Percentiles rank a stretch among this genome's conserved stretches.
These are phyloP conservation scores for Vickermania ingenoplastis DNA, from an alignment of 208 protist species.

Conservation along the genomic window DNA sequence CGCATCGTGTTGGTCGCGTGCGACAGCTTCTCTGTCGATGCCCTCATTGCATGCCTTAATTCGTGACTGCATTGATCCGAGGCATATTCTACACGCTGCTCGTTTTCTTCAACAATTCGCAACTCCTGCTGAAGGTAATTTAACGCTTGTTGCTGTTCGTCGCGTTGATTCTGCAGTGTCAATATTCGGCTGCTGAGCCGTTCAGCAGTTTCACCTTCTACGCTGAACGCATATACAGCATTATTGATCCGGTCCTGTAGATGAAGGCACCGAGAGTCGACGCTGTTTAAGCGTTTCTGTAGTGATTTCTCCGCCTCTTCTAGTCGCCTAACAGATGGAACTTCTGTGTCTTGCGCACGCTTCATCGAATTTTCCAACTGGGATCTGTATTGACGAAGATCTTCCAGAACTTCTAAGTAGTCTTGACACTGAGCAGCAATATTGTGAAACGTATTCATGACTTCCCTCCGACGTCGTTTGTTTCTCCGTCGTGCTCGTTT, in stretches of 20 bases:
- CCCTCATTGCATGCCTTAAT: too few relatives aligned
- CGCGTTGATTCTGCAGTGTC: too few relatives aligned
- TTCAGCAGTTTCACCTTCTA: background rate
- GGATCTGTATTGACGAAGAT: background rate
- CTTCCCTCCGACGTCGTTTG: background rate
- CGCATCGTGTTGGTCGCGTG: too few relatives aligned
- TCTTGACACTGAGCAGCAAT: background rate
- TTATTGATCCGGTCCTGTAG: background rate
- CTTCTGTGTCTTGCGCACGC: background rate
- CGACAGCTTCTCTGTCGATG: too few relatives aligned
- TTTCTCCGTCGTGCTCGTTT: background rate
- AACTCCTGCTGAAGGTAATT: background rate
- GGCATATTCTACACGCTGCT: too few relatives aligned
- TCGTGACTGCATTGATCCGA: too few relatives aligned
- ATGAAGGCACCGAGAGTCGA: background rate
- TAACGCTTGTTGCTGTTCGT: background rate
- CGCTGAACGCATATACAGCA: background rate
- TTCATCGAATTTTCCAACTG: background rate
- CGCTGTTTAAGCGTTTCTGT: background rate
- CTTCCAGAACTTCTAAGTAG: background rate
- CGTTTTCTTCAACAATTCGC: too few relatives aligned
- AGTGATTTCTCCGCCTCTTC: background rate
- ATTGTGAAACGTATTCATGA: background rate
- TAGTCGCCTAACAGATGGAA: background rate
- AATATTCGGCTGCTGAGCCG: background rate